Conservation (phyloP, 805 yeast genomes). For the Kodamaea kakaduensis region DNA sequence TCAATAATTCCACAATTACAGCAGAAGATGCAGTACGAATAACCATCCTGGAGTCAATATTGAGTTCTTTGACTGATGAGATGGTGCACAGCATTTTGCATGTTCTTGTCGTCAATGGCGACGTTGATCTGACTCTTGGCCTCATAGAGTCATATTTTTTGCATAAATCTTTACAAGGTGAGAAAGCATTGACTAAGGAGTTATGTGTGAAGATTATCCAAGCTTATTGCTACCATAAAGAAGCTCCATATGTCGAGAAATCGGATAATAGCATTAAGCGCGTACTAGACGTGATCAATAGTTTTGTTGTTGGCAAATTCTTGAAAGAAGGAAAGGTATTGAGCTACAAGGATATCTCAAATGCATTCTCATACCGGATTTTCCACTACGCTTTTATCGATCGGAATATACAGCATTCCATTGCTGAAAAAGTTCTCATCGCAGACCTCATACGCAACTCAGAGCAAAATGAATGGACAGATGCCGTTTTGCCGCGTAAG, state of each 20-base stretch:
- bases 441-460: conserved; percentile 12
- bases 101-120: conserved; percentile 33
- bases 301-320: conserved; percentile 18
- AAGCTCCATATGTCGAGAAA: conserved; percentile 3
- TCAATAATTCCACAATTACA: conserved; percentile 17
- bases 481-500: conserved; percentile 18
- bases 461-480: conserved; percentile 13
- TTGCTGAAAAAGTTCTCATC: conserved; percentile 8
- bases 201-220: conserved; percentile 30
- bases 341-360: conserved; percentile 27
- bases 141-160: conserved; percentile 36
- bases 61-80: conserved; percentile 20
- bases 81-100: conserved; percentile 27
- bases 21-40: conserved; percentile 24
- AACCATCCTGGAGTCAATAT: conserved; percentile 8
- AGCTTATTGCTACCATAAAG: conserved; percentile 27
- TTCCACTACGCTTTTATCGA: conserved; percentile 24
- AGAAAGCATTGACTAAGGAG: conserved; percentile 30
- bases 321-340: conserved; percentile 8
- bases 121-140: conserved; percentile 29
- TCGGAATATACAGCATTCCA: conserved; percentile 17
- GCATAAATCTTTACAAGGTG: conserved; percentile 30
- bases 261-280: conserved; percentile 25
- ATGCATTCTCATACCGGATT: conserved; percentile 27
- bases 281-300: conserved; percentile 31